Conservation (phyloP, 441 rosid genomes). For the Erodium moschatum region DNA sequence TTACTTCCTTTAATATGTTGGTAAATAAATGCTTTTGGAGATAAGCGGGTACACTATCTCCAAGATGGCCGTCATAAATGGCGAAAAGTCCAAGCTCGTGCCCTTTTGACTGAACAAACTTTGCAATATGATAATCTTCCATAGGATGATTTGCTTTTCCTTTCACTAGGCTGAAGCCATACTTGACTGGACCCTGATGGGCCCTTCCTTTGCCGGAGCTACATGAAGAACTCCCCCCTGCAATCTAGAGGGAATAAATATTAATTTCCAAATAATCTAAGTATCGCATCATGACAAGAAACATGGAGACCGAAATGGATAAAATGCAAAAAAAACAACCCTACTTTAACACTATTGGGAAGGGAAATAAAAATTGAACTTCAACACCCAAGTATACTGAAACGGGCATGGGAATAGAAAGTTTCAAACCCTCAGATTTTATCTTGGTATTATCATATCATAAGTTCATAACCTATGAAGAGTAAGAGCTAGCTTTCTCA, state of each 20-base stretch:
- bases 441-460: no score
- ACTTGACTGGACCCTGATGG: slow-evolving; percentile 7
- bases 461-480: no score
- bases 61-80: slow-evolving; percentile 9
- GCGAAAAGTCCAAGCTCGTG: slow-evolving; percentile 6
- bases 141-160: slow-evolving; percentile 10
- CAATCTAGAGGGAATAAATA: not conserved
- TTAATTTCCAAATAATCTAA: not conserved
- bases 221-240: not conserved
- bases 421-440: no score
- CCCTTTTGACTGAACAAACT: slow-evolving; percentile 8
- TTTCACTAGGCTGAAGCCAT: slow-evolving; percentile 7
- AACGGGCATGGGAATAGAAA: no score
- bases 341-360: no score
- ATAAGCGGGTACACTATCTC: not conserved
- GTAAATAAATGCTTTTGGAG: slow-evolving; percentile 8
- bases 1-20: slow-evolving; percentile 9
- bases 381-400: no score
- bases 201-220: slow-evolving; percentile 7
- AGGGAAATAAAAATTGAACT: no score
- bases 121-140: slow-evolving; percentile 10
- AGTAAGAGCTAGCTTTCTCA: no score
- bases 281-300: not conserved
- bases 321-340: not conserved
- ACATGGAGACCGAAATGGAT: not conserved